Evolutionary conservation across 306 rosid species (phyloP), one percentile per base, ranked within the genome.

Genomic region (Adenanthera pavonina): DNA sequence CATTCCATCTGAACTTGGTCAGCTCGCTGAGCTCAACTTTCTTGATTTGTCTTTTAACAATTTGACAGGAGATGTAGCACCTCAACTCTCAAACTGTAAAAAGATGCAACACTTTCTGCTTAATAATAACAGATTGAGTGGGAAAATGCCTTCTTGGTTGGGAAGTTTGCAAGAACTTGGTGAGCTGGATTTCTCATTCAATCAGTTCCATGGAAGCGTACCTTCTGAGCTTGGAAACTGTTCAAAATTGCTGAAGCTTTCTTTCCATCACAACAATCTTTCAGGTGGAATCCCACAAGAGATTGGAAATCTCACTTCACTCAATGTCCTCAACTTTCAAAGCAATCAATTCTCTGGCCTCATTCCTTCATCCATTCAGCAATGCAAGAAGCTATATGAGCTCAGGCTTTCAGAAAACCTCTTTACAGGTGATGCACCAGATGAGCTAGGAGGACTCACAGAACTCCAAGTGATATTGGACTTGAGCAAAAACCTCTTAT

Each of bases 381-480:
- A 89, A 52, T 89, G 96, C 85, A 76, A 61, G 74, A 93, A 90
- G 84, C 91, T 95, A 2, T 95, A 77, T 75, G 98, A 93, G 87
- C 87, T 95, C 62, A 90, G 97, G 86, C 92, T 93, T 73, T 93
- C 99, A 44, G 94, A 90, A 54, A 95, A 93, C 79, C 51, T 56
- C 52, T 83, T 95, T 46, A 82, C 88, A 61, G 96, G 97, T 9
- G 49, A 69, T 0, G 87, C 93, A 77, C 98, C 99, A 44, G 72
- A 35, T 64, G 94, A 84, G 79, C 89, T 95, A 61, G 99, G 97
- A 74, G 81, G 61, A 71, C 88, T 93, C 3, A 86, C 79, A 61
- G 97, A 95, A 81, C 76, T 95, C 49, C 99, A 95, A 87, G 99
- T 95, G 36, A 89, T 87, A 69, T 61, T 95, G 35, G 99, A 93